Conservation (phyloP, 2,329 filamentous ascomycete species). For the Aspergillus terreus region DNA sequence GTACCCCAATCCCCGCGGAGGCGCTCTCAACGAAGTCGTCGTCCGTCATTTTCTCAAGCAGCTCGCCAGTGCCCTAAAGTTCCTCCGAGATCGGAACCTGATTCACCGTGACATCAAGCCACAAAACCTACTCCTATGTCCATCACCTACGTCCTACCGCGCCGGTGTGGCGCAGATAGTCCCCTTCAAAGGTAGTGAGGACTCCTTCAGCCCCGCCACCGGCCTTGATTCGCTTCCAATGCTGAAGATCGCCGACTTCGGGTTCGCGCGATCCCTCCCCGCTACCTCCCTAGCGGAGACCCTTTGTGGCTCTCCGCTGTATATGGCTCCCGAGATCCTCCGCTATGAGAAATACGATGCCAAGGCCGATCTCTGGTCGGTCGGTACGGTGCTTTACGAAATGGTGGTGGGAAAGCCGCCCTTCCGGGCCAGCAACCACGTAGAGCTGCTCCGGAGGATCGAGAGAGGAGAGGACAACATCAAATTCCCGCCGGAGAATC, state of each 20-base stretch:
- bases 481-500: constrained; percentile 70
- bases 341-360: constrained; percentile 97
- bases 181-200: constrained; percentile 73
- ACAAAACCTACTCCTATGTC: constrained; percentile 88
- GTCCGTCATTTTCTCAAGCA: constrained; percentile 95
- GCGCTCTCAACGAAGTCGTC: constrained; percentile 94
- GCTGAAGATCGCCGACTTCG: constrained; percentile 97
- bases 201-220: constrained; percentile 74
- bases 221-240: constrained; percentile 85
- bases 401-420: constrained; percentile 90
- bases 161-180: constrained; percentile 58
- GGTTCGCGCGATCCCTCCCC: constrained; percentile 90
- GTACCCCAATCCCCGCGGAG: constrained; percentile 78
- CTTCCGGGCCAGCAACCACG: constrained; percentile 89
- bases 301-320: constrained; percentile 90
- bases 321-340: constrained; percentile 98
- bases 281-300: constrained; percentile 92
- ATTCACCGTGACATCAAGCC: constrained; percentile 98
- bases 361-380: constrained; percentile 95
- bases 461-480: constrained; percentile 84
- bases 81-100: constrained; percentile 77
- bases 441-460: constrained; percentile 88
- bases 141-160: constrained; percentile 68
- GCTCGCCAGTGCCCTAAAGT: constrained; percentile 84
- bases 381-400: constrained; percentile 91